Percentiles rank a stretch among this genome's conserved stretches.
phyloP scores from a whole-genome alignment of 768 basidiomycete species.

The Crucibulum laeve region DNA sequence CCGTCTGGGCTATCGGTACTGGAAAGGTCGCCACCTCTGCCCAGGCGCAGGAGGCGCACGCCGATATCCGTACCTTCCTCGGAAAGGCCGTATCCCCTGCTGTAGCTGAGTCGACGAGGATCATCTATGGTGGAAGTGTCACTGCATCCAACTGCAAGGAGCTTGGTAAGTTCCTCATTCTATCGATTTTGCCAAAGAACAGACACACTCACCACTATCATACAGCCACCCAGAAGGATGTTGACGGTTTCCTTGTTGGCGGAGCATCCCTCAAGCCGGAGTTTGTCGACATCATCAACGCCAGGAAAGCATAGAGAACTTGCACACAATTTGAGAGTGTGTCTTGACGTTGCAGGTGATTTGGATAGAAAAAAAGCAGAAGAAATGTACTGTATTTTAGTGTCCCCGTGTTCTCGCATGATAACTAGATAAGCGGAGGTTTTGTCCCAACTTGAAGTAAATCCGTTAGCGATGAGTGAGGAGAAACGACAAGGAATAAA shows the following conservation, averaged over 20 bases:
- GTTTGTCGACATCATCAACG: slow-evolving; percentile 89
- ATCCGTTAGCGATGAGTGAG: too few species aligned
- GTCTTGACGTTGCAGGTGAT: too few species aligned
- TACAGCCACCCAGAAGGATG: slow-evolving; percentile 71
- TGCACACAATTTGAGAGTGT: too few species aligned
- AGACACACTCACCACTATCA: too few species aligned
- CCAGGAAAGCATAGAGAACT: slow-evolving; percentile 35
- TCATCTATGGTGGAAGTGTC: slow-evolving; percentile 97
- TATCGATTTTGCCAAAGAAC: slow-evolving; percentile 2
- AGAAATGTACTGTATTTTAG: too few species aligned
- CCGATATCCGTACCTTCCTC: slow-evolving; percentile 76
- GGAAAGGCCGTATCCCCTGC: slow-evolving; percentile 54
- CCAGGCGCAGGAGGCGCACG: slow-evolving; percentile 94
- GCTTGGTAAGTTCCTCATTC: slow-evolving; percentile 53
- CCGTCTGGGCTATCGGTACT: slow-evolving; percentile 98
- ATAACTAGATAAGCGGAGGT: too few species aligned
- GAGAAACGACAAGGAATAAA: too few species aligned
- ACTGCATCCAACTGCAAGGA: slow-evolving; percentile 85
- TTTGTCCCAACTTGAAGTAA: too few species aligned
- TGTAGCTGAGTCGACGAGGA: slow-evolving; percentile 71
- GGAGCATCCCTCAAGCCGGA: slow-evolving; percentile 98
- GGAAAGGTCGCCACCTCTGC: slow-evolving; percentile 89
- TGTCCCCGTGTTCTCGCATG: too few species aligned
- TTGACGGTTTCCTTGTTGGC: slow-evolving; percentile 98
- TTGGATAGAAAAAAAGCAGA: too few species aligned